Conservation (phyloP, 768 basidiomycete species). For the Agaricus sinodeliciosus region DNA sequence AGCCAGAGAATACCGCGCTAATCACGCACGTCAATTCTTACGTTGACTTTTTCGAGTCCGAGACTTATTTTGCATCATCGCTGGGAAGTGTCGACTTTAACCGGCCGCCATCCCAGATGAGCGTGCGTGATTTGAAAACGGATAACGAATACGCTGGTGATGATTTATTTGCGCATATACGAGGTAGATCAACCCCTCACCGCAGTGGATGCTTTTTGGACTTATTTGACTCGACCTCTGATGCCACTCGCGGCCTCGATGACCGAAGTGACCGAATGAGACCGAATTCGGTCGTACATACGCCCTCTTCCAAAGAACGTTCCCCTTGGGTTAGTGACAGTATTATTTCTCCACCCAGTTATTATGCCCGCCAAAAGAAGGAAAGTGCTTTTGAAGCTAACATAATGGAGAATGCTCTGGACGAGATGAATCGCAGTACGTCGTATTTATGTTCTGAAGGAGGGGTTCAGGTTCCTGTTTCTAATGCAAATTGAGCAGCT, state of each 20-base stretch:
- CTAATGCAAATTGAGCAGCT: not conserved
- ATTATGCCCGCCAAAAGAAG: slow-evolving; percentile 15
- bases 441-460: not conserved
- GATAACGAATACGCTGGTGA: slow-evolving; percentile 15
- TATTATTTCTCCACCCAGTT: slow-evolving; percentile 35
- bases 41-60: slow-evolving; percentile 6
- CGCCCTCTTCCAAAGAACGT: not conserved
- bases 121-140: slow-evolving; percentile 15
- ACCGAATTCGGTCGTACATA: not conserved
- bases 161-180: slow-evolving; percentile 7
- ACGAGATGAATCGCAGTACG: not conserved
- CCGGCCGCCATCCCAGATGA: slow-evolving; percentile 33
- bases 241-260: not conserved
- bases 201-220: not conserved
- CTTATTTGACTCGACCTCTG: not conserved
- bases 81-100: slow-evolving; percentile 31
- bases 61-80: slow-evolving; percentile 18
- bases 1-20: not conserved
- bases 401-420: not conserved
- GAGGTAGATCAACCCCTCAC: slow-evolving; percentile 8
- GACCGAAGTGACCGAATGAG: not conserved
- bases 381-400: not conserved
- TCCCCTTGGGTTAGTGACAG: slow-evolving; percentile 35
- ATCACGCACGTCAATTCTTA: not conserved
- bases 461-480: not conserved